Conservation (phyloP, 176 grass and related monocot species). For the Miscanthus lutarioriparius region DNA sequence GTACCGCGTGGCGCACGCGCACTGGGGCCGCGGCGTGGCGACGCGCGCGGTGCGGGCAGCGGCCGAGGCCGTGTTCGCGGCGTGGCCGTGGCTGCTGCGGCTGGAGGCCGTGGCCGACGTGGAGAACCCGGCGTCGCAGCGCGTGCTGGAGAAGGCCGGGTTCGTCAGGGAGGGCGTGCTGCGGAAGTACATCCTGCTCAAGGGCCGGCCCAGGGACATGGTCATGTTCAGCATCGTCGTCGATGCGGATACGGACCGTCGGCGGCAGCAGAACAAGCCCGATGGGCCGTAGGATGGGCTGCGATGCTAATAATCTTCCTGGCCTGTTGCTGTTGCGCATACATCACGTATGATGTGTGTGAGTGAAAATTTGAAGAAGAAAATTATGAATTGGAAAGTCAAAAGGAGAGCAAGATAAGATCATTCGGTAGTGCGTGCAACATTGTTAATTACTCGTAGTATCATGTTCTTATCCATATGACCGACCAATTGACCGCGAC, state of each 20-base stretch:
- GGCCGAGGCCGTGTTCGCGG: conserved; percentile 36
- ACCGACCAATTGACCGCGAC: not conserved
- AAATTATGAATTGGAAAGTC: not conserved
- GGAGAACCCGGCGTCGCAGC: conserved; percentile 74
- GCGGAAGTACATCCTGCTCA: conserved; percentile 56
- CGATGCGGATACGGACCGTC: not conserved
- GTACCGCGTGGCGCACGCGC: conserved; percentile 57
- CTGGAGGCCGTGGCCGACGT: conserved; percentile 74
- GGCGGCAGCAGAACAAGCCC: not conserved
- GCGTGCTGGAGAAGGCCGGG: conserved; percentile 87
- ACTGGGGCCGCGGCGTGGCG: conserved; percentile 68
- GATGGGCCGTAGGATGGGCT: not conserved
- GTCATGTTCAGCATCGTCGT: conserved; percentile 69
- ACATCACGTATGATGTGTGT: not conserved
- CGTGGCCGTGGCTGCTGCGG: conserved; percentile 47
- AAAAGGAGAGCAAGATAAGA: not conserved
- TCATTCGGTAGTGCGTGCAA: not conserved
- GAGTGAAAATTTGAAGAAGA: not conserved
- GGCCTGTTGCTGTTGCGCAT: not conserved
- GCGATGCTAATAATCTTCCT: not conserved
- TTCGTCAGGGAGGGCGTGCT: conserved; percentile 62
- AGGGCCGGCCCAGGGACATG: conserved; percentile 62
- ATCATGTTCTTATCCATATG: not conserved
- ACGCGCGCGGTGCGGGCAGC: conserved; percentile 41
- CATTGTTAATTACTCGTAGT: not conserved